phyloP scores from a whole-genome alignment of 1,139 yeast species.

The Trichomonascaceae sp. region DNA sequence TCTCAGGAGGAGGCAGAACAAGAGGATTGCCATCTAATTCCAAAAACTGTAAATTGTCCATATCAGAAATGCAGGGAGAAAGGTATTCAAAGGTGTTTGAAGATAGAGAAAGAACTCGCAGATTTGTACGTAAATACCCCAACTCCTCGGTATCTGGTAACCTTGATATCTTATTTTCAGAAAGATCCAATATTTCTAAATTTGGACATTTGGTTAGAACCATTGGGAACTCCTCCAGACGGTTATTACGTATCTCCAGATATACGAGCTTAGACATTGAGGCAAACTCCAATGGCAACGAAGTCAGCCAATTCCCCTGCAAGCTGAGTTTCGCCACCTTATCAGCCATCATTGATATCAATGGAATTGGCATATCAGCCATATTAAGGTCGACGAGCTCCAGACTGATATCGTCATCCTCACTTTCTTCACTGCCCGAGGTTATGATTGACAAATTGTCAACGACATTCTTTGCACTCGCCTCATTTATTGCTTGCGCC shows the following conservation, averaged over 20 bases:
- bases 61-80: slow-evolving; percentile 50
- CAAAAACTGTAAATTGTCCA: slow-evolving; percentile 51
- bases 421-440: slow-evolving; percentile 12
- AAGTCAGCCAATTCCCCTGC: slow-evolving; percentile 44
- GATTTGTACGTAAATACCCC: slow-evolving; percentile 33
- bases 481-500: slow-evolving; percentile 3
- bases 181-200: slow-evolving; percentile 64
- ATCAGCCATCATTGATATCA: slow-evolving; percentile 36
- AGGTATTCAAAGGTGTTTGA: slow-evolving; percentile 54
- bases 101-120: slow-evolving; percentile 54
- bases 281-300: slow-evolving; percentile 46
- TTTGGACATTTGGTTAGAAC: slow-evolving; percentile 37
- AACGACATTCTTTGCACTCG: background rate
- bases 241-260: slow-evolving; percentile 61
- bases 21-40: slow-evolving; percentile 70
- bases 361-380: slow-evolving; percentile 34
- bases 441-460: slow-evolving; percentile 2
- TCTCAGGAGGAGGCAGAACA: slow-evolving; percentile 41
- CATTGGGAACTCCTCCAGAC: slow-evolving; percentile 48
- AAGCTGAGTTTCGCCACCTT: slow-evolving; percentile 50
- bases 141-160: slow-evolving; percentile 37
- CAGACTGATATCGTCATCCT: slow-evolving; percentile 20
- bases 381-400: slow-evolving; percentile 34
- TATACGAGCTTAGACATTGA: slow-evolving; percentile 47
- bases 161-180: slow-evolving; percentile 47